Percentiles rank a stretch among this genome's conserved stretches.
These are phyloP conservation scores for Xylaria sp. DNA, from an alignment of 2,329 filamentous ascomycete species.

Conservation along the genomic window DNA sequence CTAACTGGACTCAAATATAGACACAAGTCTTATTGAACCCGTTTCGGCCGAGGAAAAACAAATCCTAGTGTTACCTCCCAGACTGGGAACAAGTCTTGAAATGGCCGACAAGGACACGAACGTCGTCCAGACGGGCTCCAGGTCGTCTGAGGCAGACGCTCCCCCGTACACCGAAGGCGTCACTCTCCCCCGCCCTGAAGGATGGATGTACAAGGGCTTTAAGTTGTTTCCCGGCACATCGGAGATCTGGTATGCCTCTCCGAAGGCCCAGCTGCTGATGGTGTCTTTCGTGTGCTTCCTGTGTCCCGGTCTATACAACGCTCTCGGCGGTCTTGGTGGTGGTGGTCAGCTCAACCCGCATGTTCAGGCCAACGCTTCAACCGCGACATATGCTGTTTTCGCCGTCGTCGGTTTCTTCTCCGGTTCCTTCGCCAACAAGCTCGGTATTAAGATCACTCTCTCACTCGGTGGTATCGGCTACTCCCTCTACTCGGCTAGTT, in stretches of 20 bases:
- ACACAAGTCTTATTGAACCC: constrained; percentile 12
- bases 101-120: constrained; percentile 36
- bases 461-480: constrained; percentile 81
- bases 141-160: constrained; percentile 29
- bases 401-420: constrained; percentile 75
- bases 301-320: constrained; percentile 80
- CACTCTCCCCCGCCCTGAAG: constrained; percentile 54
- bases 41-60: neutral
- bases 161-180: constrained; percentile 39
- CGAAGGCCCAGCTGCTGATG: constrained; percentile 76
- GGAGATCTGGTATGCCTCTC: constrained; percentile 77
- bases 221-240: constrained; percentile 63
- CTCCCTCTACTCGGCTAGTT: constrained; percentile 76
- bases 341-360: constrained; percentile 68
- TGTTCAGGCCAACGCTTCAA: constrained; percentile 69
- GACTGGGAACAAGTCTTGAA: constrained; percentile 20
- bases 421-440: constrained; percentile 80
- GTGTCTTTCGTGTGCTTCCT: constrained; percentile 78
- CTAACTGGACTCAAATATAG: constrained; percentile 16
- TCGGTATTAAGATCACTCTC: constrained; percentile 76
- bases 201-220: constrained; percentile 76
- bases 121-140: constrained; percentile 24
- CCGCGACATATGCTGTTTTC: constrained; percentile 62
- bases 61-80: constrained; percentile 6
- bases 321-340: constrained; percentile 72